Conservation (phyloP, 192 early-diverging fungal species). For the Coemansia sp. region DNA sequence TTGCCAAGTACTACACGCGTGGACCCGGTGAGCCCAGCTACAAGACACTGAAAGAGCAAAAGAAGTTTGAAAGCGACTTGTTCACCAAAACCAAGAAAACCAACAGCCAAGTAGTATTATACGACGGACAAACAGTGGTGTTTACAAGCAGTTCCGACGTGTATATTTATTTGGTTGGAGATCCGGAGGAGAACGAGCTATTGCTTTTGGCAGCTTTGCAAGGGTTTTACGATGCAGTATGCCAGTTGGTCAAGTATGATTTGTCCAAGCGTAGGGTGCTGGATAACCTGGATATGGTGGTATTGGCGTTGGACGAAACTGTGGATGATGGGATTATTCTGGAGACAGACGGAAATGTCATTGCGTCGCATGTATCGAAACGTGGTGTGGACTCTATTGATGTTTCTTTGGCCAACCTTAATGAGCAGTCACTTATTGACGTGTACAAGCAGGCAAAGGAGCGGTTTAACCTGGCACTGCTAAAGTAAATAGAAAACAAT, state of each 20-base stretch:
- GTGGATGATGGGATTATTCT: slow-evolving; percentile 89
- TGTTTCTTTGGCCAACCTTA: slow-evolving; percentile 63
- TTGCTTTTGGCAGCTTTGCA: slow-evolving; percentile 78
- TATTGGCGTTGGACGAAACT: slow-evolving; percentile 89
- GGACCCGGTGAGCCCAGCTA: slow-evolving; percentile 28
- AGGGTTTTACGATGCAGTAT: slow-evolving; percentile 82
- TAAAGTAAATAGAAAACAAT: slow-evolving; percentile 47
- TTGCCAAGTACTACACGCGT: slow-evolving; percentile 88
- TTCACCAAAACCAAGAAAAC: slow-evolving; percentile 89
- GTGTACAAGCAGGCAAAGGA: slow-evolving; percentile 80
- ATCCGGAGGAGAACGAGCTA: slow-evolving; percentile 92
- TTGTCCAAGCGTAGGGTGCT: slow-evolving; percentile 81
- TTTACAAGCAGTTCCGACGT: slow-evolving; percentile 86
- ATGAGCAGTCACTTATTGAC: slow-evolving; percentile 74
- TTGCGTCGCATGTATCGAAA: slow-evolving; percentile 76
- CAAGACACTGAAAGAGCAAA: slow-evolving; percentile 76
- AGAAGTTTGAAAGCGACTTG: slow-evolving; percentile 87
- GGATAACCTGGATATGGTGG: slow-evolving; percentile 89
- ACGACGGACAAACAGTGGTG: slow-evolving; percentile 88
- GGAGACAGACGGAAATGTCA: slow-evolving; percentile 75
- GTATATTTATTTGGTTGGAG: slow-evolving; percentile 89
- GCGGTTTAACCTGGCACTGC: slow-evolving; percentile 65
- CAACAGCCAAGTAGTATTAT: slow-evolving; percentile 86
- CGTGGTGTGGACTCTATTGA: slow-evolving; percentile 71
- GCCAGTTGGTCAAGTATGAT: slow-evolving; percentile 76